Base-by-base conservation (phyloP, 2,329 filamentous ascomycete species). In the Podosphaera leucotricha region DNA sequence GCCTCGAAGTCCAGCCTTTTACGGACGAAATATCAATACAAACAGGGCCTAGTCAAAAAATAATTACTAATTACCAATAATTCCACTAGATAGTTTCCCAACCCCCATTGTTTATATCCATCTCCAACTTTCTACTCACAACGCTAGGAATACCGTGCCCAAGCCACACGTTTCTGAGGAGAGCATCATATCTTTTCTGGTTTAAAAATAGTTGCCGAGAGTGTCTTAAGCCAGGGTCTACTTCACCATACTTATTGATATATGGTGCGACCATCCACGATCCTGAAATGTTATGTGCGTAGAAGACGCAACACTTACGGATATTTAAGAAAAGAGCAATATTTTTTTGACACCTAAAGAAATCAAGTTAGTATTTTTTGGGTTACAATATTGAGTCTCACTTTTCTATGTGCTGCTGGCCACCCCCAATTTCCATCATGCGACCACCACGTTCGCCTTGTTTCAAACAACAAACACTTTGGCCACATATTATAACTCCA, bases 281-380 rank as follows among this genome's bases (percentile, higher is more conserved):
- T 35, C 90, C 90, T 40, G 81, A 80, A 26, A 69, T 66, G 47
- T 78, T 75, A 62, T 93, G 85, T 45, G 92, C 66, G 60, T 92
- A 92, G 47, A 92, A 74, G 36, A 92, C 76, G 52, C 80, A 83
- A 64, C 92, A 95, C 64, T 95, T 95, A 52, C 90, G 80, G 53
- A 98, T 87, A 60, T 92, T 93, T 60, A 98, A 79, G 64, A 92
- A 95, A 28, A 94, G 66, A n/a, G 90, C 90, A 41, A 92, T 76
- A 53, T 84, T 85, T 49, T 77, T 74, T 57, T 90, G 85, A 60
- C 87, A 95, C 54, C 83, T 92, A 22, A 44, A 20, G n/a, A 22
- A 19, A n/a, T 38, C 7, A 37, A 19, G 45, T 60, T 52, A 59
- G 55, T 47, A 45, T 15, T 8, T 15, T 28, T 36, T n/a, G n/a